Percentiles rank a stretch among this genome's conserved stretches.
phyloP scores from a whole-genome alignment of 2,329 filamentous ascomycete species.

The Fusarium sp. region DNA sequence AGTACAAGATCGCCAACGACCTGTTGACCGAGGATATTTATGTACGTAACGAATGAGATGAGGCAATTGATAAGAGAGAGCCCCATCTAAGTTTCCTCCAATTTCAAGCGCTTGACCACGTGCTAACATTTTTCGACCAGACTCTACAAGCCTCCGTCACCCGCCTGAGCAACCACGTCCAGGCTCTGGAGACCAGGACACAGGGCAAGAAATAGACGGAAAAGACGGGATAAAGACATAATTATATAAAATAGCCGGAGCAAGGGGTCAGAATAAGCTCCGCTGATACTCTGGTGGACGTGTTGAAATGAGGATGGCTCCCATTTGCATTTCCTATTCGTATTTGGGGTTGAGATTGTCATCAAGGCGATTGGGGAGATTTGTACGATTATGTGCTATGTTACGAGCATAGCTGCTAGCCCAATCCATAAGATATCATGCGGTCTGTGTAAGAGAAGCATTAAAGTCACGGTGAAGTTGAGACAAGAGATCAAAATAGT shows the following conservation, averaged over 20 bases:
- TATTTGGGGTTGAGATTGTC: constrained; percentile 1
- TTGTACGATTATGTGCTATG: constrained; percentile 23
- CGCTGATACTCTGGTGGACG: not conserved
- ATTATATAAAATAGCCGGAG: constrained; percentile 33
- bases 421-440: not conserved
- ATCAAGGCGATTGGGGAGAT: constrained; percentile 1
- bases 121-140: constrained; percentile 54
- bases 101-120: not conserved
- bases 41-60: constrained; percentile 65
- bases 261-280: not conserved
- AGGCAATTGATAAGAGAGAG: not conserved
- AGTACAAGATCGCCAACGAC: constrained; percentile 94
- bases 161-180: constrained; percentile 84
- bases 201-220: constrained; percentile 74
- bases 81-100: not conserved
- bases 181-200: constrained; percentile 82
- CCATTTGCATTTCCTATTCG: constrained; percentile 8
- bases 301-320: constrained; percentile 19
- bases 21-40: constrained; percentile 95
- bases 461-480: not conserved
- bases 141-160: constrained; percentile 88
- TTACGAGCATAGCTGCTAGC: constrained; percentile 23
- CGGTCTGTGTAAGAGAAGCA: not conserved
- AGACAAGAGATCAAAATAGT: constrained; percentile 7
- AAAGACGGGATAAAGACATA: constrained; percentile 2